A percentile compares a stretch with the other conserved stretches of the same genome.
phyloP scores from a whole-genome alignment of 1,284 basidiomycete species.

The Moesziomyces parantarcticus region DNA sequence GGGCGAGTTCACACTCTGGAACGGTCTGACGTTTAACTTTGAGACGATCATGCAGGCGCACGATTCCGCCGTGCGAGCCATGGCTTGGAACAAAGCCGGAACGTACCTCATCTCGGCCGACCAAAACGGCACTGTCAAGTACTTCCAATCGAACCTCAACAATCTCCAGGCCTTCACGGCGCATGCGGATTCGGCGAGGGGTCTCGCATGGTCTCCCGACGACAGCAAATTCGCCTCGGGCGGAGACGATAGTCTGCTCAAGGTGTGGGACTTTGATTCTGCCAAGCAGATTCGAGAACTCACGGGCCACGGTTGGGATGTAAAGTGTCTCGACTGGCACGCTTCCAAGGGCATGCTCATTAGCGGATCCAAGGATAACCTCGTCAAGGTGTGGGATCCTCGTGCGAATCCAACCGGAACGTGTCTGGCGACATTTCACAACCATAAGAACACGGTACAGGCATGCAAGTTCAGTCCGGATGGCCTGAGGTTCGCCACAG shows the following conservation, averaged over 20 bases:
- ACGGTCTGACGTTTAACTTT: constrained; percentile 98
- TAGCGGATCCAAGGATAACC: constrained; percentile 95
- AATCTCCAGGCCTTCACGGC: constrained; percentile 93
- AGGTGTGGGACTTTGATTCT: constrained; percentile 94
- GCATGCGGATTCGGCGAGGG: constrained; percentile 79
- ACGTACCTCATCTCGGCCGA: constrained; percentile 91
- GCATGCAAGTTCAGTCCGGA: constrained; percentile 86
- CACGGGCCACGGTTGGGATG: constrained; percentile 97
- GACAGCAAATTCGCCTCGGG: constrained; percentile 91
- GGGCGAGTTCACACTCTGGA: constrained; percentile 99
- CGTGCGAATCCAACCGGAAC: constrained; percentile 53
- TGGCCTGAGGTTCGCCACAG: constrained; percentile 91
- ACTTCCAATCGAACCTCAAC: constrained; percentile 99
- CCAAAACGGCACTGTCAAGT: constrained; percentile 94
- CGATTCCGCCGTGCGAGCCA: constrained; percentile 89
- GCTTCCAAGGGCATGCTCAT: constrained; percentile 92
- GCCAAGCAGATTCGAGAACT: constrained; percentile 75
- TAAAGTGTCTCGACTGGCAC: constrained; percentile 98
- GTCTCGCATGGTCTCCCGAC: constrained; percentile 89
- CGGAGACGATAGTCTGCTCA: constrained; percentile 91
- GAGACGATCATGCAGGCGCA: constrained; percentile 98
- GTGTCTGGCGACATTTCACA: constrained; percentile 72
- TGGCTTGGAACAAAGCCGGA: constrained; percentile 90
- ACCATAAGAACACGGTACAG: constrained; percentile 97
- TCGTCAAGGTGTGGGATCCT: constrained; percentile 99